Conservation (phyloP, 1,284 basidiomycete genomes). For the Lentinula novae-zelandiae region DNA sequence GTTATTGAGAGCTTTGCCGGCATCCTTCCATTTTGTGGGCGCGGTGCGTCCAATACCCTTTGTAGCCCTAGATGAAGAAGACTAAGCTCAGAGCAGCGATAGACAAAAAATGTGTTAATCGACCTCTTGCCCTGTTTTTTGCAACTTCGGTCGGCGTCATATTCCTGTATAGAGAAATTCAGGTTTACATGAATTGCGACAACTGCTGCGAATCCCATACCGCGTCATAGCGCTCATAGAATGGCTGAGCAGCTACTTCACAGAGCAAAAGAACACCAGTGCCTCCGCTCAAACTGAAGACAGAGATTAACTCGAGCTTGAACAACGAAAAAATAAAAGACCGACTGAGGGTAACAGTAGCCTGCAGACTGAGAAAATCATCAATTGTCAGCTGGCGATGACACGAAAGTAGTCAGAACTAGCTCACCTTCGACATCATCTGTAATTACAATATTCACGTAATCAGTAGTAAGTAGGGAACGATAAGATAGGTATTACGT, state of each 20-base stretch:
- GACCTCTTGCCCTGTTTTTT: constrained; percentile 31
- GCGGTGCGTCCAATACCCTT: constrained; percentile 51
- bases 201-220: constrained; percentile 18
- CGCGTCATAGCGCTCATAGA: constrained; percentile 44
- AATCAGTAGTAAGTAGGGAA: not conserved
- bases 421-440: constrained; percentile 60
- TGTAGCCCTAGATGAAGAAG: constrained; percentile 39
- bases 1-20: constrained; percentile 47
- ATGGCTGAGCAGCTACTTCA: constrained; percentile 56
- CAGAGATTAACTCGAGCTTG: not conserved
- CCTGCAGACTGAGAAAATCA: constrained; percentile 42
- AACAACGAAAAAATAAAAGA: not conserved
- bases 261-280: constrained; percentile 55
- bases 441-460: constrained; percentile 18
- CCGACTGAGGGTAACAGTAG: constrained; percentile 51
- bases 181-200: not conserved
- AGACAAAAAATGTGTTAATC: not conserved
- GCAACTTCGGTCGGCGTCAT: constrained; percentile 47
- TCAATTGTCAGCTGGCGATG: not conserved
- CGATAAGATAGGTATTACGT: constrained; percentile 38
- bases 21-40: constrained; percentile 58
- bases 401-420: not conserved
- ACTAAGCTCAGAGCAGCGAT: not conserved
- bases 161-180: constrained; percentile 29
- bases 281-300: constrained; percentile 42